Evolutionary conservation across 306 rosid genomes (phyloP).

Genomic region (Vigna nakashimae): DNA sequence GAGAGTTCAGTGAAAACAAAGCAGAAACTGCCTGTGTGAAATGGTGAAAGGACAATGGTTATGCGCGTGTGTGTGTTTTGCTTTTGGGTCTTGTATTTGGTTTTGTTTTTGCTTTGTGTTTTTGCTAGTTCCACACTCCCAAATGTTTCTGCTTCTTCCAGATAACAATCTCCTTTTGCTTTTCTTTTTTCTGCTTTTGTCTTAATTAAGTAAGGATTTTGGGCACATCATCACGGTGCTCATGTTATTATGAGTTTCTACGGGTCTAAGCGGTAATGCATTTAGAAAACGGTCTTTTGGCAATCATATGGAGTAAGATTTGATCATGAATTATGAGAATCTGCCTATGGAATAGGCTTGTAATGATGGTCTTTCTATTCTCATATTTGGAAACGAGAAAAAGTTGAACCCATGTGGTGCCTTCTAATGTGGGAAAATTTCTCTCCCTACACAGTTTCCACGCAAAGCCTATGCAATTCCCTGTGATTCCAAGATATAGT

Average conservation of each 20-base stretch:
- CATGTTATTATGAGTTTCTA: neutral
- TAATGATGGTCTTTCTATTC: slow-evolving; percentile 51
- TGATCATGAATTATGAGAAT: slow-evolving; percentile 53
- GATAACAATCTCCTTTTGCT: neutral
- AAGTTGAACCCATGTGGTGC: slow-evolving; percentile 64
- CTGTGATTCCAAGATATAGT: neutral
- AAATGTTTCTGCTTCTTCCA: slow-evolving; percentile 18
- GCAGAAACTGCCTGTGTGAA: slow-evolving; percentile 53
- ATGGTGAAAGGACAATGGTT: slow-evolving; percentile 46
- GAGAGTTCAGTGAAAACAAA: slow-evolving; percentile 46
- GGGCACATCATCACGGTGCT: slow-evolving; percentile 7
- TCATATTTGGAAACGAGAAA: slow-evolving; percentile 58
- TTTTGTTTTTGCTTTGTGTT: slow-evolving; percentile 5
- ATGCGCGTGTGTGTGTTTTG: slow-evolving; percentile 38
- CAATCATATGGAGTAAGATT: slow-evolving; percentile 66
- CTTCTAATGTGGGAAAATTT: slow-evolving; percentile 43
- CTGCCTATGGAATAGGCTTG: slow-evolving; percentile 57
- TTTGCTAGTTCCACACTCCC: neutral
- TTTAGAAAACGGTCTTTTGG: slow-evolving; percentile 32
- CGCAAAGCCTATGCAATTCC: neutral
- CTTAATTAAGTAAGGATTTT: slow-evolving; percentile 28
- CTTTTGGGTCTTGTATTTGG: slow-evolving; percentile 27
- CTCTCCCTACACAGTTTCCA: slow-evolving; percentile 17
- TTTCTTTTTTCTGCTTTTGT: neutral
- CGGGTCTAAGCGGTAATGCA: slow-evolving; percentile 38